Evolutionary conservation across 2,329 filamentous ascomycete genomes (phyloP), one percentile per base, ranked within the genome.

Genomic region (Westerdykella ornata): DNA sequence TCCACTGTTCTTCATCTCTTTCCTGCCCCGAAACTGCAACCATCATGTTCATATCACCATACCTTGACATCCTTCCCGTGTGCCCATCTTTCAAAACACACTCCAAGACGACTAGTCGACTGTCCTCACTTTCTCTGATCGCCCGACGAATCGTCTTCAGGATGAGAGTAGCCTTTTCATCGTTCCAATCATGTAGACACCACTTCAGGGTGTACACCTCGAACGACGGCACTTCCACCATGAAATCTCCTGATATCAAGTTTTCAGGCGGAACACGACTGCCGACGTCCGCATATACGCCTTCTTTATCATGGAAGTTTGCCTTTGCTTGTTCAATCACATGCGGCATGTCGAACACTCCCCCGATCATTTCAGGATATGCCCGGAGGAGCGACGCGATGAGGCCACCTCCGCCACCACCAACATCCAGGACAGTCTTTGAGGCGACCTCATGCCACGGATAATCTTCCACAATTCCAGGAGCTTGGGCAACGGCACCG

Each of bases 401-500:
- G 4, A 72, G 46, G 5, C 43, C 66, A 1, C 70, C 70, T 2
- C 58, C 60, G 0, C 70, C 69, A 0, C 67, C 68, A 1, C 68
- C 69, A 19, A 72, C 47, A 37, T 72, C 69, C 1, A 71, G 39
- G 2, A 72, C 47, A 0, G 49, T 54, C 5, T 30, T 46, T 22
- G 54, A 52, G 1, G 40, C 59, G 1, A 72, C 20, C 39, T 71
- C 65, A 3, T 59, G 35, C 70, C 69, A 72, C 1, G 65, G 62
- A 43, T 72, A 71, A 43, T 85, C 69, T 20, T 51, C 56, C 1
- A 71, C 26, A 11, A 72, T 64, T 0, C 69, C 69, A 1, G 67
- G 66, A 0, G 61, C 60, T 46, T 62, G 54, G 0, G 69, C 68
- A 1, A 46, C 49, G 1, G 67, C 66, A 3, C 67, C 67, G 0